Evolutionary conservation across 2,329 filamentous ascomycete species (phyloP).

Genomic region (Penicillium hordei): DNA sequence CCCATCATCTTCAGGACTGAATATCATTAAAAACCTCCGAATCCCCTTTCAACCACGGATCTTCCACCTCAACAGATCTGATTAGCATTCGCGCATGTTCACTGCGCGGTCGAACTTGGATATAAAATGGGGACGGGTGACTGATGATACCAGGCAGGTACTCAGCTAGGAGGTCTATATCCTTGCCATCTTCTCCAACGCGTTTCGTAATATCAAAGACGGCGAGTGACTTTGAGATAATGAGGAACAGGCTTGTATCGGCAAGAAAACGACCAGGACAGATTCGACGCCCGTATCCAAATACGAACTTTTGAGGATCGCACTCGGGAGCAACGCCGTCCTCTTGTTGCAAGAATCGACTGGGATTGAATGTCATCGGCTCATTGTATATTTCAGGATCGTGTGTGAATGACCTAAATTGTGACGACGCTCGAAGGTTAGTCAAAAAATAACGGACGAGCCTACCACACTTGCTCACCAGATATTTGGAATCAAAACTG

Average conservation of each 20-base stretch:
- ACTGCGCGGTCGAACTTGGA: conserved; percentile 37
- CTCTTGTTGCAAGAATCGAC: conserved; percentile 40
- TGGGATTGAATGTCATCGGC: conserved; percentile 44
- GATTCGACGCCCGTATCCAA: conserved; percentile 44
- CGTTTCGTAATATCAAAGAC: conserved; percentile 49
- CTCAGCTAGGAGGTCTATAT: conserved; percentile 33
- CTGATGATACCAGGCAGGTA: conserved; percentile 35
- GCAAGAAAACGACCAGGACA: conserved; percentile 46
- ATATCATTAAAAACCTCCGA: not conserved
- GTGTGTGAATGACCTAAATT: conserved; percentile 18
- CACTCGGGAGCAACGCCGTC: conserved; percentile 25
- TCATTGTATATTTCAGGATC: conserved; percentile 39
- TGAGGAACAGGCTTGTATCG: conserved; percentile 43
- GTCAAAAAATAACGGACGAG: not conserved
- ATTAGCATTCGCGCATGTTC: conserved; percentile 35
- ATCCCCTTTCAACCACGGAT: not conserved
- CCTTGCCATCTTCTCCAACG: conserved; percentile 39
- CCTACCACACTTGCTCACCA: not conserved
- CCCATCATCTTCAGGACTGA: not conserved
- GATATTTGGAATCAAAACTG: not conserved
- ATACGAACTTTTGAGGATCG: conserved; percentile 32
- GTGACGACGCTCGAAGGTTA: not conserved
- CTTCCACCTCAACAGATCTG: conserved; percentile 19
- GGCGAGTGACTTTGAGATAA: conserved; percentile 48
- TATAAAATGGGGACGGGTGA: conserved; percentile 40